Base-by-base conservation (phyloP, 163 green algal species). In the Volvox carteri region DNA sequence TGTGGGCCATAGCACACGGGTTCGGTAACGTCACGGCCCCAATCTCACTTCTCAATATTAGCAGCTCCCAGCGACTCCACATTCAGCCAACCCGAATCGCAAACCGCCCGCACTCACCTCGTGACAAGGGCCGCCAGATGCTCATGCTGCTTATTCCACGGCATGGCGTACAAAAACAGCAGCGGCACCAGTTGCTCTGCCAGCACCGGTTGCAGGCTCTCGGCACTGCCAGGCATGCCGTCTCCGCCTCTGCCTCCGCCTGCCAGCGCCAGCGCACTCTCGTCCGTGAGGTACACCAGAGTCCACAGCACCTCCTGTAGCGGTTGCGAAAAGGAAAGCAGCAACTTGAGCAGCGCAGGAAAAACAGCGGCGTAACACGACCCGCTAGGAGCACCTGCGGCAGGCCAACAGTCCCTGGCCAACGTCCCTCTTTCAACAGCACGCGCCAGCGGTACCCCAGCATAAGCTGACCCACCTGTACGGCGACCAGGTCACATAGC, bases 221-320 rank as follows among this genome's bases (percentile, higher is more conserved):
- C 46, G 28, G 81, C 65, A 23, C 46, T 65, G 9, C 0, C 0
- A 7, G 3, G 0, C n/a, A 9, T n/a, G 8, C 30, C 46, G n/a
- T n/a, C n/a, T n/a, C n/a, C n/a, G n/a, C n/a, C n/a, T n/a, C n/a
- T n/a, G n/a, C n/a, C n/a, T n/a, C 25, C n/a, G 44, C 42, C 21
- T 19, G 60, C 41, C n/a, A 39, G 39, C 28, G 62, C 23, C 65
- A 56, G 30, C 0, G 46, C 65, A 30, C 48, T 68, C 37, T 74
- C 68, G 23, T 89, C 84, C 52, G 84, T 89, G 28, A 89, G 52
- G 41, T 81, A 62, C 14, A 48, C 52, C 68, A 89, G 68, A 28
- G 41, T 75, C 84, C 84, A 89, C 35, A 89, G 52, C 50, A 89
- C 12, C 70, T 89, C 84, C 84, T 89, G 54, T 28, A 46, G 19